Base-by-base conservation (phyloP, 768 basidiomycete species). In the Mycena maculata region DNA sequence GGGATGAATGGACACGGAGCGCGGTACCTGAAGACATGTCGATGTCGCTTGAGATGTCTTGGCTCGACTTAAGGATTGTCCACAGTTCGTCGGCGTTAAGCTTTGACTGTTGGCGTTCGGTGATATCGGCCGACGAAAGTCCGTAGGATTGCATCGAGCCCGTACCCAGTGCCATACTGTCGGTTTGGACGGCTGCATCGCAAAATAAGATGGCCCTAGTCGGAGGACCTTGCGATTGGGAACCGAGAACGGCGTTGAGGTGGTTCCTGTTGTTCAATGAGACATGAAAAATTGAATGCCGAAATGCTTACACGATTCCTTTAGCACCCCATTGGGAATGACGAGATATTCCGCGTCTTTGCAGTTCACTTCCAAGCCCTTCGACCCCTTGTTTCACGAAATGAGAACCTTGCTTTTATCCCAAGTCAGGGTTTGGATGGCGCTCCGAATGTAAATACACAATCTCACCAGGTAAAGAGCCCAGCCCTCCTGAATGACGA, bases 251-350 rank as follows among this genome's bases (percentile, higher is more conserved):
- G 5, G 85, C 76, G 18, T 83, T 84, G 23, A 91, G 80, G 70
- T 88, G 78, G 47, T 84, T 81, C 23, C 90, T 90, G 68, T 15
- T 6, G 25, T 27, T 50, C 11, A 55, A 23, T 52, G 27, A 36
- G 33, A 20, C 33, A 15, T 33, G 13, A 30, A 11, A 12, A 22
- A 22, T 20, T 2, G 47, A 31, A 63, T 18, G 62, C 8, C 42
- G 6, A 13, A 55, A 28, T 16, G 78, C 88, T 60, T 79, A 90
- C 88, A 89, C 89, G 65, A 92, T 88, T 30, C 90, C 91, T 63
- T 84, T 85, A 28, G 91, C 91, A 25, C 91, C 91, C 90, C 89
- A 92, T 72, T 91, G 90, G 6, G 85, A 78, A 71, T 92, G 90
- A 10, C 88, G 82, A 9, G 87, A 78, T 64, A 92, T 89, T 1